Evolutionary conservation across 768 basidiomycete species (phyloP).

Genomic region (Butyriboletus loyo): DNA sequence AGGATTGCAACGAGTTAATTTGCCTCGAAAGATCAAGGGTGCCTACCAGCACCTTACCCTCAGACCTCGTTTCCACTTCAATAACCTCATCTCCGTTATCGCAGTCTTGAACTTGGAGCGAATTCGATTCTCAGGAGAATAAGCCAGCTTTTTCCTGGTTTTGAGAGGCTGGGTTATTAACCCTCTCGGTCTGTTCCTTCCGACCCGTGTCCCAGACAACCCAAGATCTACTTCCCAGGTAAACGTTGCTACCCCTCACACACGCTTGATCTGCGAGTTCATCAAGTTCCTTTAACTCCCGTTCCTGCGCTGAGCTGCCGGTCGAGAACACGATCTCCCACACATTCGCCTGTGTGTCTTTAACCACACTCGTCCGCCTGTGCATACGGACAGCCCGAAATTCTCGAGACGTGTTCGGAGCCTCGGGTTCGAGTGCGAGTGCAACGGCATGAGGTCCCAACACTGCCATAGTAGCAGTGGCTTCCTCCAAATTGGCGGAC

Average conservation of each 20-base stretch:
- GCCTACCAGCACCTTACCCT: neutral
- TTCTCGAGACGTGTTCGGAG: neutral
- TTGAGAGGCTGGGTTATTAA: neutral
- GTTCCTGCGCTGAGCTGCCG: slow-evolving; percentile 11
- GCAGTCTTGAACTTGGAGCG: neutral
- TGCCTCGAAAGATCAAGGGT: neutral
- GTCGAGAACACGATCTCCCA: slow-evolving; percentile 19
- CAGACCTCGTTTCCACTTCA: neutral
- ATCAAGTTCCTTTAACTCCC: slow-evolving; percentile 12
- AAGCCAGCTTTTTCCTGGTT: neutral
- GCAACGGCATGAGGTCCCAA: slow-evolving; percentile 24
- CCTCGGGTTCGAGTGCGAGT: slow-evolving; percentile 13
- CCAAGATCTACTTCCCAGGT: slow-evolving; percentile 16
- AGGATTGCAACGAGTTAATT: neutral
- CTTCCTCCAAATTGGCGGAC: slow-evolving; percentile 5
- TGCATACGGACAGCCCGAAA: slow-evolving; percentile 22
- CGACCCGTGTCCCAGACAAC: slow-evolving; percentile 20
- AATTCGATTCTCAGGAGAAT: neutral
- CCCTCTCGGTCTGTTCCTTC: neutral
- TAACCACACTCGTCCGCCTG: neutral
- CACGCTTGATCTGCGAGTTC: neutral
- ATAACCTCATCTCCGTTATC: neutral
- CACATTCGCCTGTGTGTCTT: neutral
- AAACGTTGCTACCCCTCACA: neutral
- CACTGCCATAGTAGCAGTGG: slow-evolving; percentile 23